Conservation (phyloP, 371 early-diverging fungal species). For the Basidiobolus heterosporus region DNA sequence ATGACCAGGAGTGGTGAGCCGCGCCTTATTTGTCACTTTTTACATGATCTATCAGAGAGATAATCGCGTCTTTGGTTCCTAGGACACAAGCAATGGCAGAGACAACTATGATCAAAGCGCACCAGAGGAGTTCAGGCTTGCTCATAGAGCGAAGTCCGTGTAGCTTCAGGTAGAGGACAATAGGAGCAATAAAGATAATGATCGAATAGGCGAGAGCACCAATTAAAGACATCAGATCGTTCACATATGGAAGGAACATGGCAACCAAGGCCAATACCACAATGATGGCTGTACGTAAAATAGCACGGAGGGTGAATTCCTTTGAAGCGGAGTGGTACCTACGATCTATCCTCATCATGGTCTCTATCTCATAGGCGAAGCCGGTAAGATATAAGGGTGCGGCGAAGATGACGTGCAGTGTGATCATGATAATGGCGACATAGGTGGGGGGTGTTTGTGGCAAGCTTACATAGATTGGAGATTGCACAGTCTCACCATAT, state of each 20-base stretch:
- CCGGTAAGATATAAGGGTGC: slow-evolving; percentile 67
- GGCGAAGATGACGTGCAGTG: slow-evolving; percentile 66
- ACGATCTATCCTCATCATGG: slow-evolving; percentile 2
- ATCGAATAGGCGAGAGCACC: slow-evolving; percentile 63
- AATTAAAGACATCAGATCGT: slow-evolving; percentile 61
- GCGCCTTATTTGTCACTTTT: neutral
- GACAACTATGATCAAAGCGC: slow-evolving; percentile 31
- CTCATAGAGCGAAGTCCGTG: slow-evolving; percentile 44
- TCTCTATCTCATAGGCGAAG: slow-evolving; percentile 21
- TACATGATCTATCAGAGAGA: slow-evolving; percentile 22
- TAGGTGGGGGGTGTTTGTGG: slow-evolving; percentile 40
- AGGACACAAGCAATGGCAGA: slow-evolving; percentile 58
- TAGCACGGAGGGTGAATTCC: slow-evolving; percentile 34
- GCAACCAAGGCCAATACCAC: slow-evolving; percentile 34
- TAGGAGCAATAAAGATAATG: slow-evolving; percentile 70
- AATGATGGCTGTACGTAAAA: slow-evolving; percentile 33
- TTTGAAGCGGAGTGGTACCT: slow-evolving; percentile 13
- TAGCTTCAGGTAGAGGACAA: slow-evolving; percentile 58
- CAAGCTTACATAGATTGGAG: slow-evolving; percentile 59
- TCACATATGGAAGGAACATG: slow-evolving; percentile 58
- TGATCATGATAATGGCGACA: slow-evolving; percentile 54
- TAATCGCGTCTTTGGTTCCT: slow-evolving; percentile 55
- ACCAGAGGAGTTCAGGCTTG: slow-evolving; percentile 33
- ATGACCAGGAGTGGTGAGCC: too few relatives aligned
- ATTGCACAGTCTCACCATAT: slow-evolving; percentile 47